Evolutionary conservation across 2,329 filamentous ascomycete genomes (phyloP).

Genomic region (Neofusicoccum laricinum): DNA sequence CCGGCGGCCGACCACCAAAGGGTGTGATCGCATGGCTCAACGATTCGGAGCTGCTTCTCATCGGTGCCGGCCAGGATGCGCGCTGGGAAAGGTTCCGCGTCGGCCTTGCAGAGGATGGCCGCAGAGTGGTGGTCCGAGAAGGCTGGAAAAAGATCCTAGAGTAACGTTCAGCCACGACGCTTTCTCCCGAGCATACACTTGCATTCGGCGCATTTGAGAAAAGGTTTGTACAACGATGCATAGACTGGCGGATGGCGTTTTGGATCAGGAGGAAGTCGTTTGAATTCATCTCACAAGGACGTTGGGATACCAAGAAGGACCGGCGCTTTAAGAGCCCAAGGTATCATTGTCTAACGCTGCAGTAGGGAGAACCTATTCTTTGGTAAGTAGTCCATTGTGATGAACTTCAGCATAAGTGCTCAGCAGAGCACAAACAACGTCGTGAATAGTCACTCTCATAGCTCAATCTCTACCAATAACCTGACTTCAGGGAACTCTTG

Average conservation of each 20-base stretch:
- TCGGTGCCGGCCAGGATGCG: slow-evolving; percentile 76
- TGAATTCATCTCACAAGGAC: neutral
- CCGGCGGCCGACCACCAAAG: slow-evolving; percentile 64
- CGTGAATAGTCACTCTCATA: too few relatives aligned
- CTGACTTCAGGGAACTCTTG: too few relatives aligned
- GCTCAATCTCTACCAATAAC: too few relatives aligned
- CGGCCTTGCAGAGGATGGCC: slow-evolving; percentile 65
- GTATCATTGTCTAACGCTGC: neutral
- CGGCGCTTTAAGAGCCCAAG: neutral
- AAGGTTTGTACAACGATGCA: neutral
- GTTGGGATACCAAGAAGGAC: neutral
- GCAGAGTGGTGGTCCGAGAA: slow-evolving; percentile 64
- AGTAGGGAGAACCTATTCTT: too few relatives aligned
- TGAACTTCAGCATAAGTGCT: too few relatives aligned
- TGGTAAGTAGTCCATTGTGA: too few relatives aligned
- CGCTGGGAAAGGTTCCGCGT: slow-evolving; percentile 86
- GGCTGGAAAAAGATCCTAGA: slow-evolving; percentile 66
- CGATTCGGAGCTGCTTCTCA: slow-evolving; percentile 69
- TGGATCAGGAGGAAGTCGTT: neutral
- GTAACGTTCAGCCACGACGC: neutral
- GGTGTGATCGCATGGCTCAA: slow-evolving; percentile 82
- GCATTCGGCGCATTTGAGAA: neutral
- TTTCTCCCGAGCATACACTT: neutral
- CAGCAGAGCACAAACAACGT: too few relatives aligned
- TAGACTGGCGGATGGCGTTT: neutral